Evolutionary conservation across 2,329 filamentous ascomycete genomes (phyloP).

Genomic region (Amauroascus niger): DNA sequence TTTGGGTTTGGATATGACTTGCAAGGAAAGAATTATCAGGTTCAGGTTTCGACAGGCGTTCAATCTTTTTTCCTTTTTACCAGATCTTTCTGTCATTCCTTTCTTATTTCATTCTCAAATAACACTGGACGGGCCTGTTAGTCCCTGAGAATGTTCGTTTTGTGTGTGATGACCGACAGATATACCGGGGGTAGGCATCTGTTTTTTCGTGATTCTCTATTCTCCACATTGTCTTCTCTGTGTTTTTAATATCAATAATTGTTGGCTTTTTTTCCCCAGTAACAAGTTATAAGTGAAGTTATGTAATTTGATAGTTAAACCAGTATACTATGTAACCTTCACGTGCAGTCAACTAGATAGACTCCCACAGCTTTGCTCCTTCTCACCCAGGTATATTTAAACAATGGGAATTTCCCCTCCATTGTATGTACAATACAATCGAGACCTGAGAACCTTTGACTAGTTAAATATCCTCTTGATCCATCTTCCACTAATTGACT

Average conservation of each 20-base stretch:
- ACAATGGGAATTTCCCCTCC: too few species aligned
- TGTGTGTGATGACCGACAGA: neutral
- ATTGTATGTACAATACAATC: too few species aligned
- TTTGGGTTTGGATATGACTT: conserved; percentile 3
- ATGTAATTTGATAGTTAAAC: too few species aligned
- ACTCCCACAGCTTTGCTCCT: too few species aligned
- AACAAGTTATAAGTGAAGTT: too few species aligned
- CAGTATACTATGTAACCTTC: too few species aligned
- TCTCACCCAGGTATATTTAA: too few species aligned
- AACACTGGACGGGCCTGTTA: neutral
- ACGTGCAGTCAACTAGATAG: too few species aligned
- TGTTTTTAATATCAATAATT: too few species aligned
- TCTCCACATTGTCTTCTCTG: neutral
- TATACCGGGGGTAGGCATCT: neutral
- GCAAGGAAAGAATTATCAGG: neutral
- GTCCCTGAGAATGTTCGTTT: neutral
- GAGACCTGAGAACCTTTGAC: too few species aligned
- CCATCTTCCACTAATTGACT: too few species aligned
- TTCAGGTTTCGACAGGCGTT: neutral
- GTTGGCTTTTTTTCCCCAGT: too few species aligned
- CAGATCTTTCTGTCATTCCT: neutral
- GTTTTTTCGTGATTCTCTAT: neutral
- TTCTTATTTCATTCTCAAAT: neutral
- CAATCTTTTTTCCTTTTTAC: neutral
- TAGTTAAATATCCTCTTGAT: neutral